Evolutionary conservation across 352 stramenopile species (phyloP).

Genomic region (Globisporangium splendens): DNA sequence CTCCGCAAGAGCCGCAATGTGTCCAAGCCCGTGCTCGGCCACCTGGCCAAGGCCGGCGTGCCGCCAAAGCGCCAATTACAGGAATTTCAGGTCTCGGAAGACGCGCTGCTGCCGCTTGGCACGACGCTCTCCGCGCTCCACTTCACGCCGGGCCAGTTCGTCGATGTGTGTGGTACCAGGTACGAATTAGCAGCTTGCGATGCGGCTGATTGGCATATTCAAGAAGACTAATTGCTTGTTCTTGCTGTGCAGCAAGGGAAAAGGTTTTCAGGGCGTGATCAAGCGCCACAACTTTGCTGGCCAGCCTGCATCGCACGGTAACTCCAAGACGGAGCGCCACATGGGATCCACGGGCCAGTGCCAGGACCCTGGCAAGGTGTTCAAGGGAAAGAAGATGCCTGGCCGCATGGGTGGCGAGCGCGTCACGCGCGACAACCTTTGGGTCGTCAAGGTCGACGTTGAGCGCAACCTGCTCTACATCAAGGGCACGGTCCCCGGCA

Average conservation of each 20-base stretch:
- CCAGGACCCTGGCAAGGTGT: conserved; percentile 98
- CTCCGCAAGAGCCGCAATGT: conserved; percentile 96
- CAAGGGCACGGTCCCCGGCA: conserved; percentile 90
- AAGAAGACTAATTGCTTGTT: background rate
- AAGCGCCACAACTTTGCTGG: conserved; percentile 98
- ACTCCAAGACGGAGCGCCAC: conserved; percentile 95
- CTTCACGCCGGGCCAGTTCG: conserved; percentile 97
- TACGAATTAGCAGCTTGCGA: conserved; percentile 14
- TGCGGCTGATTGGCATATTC: background rate
- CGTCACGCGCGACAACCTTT: conserved; percentile 96
- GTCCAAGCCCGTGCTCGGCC: conserved; percentile 88
- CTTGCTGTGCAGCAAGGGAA: conserved; percentile 58
- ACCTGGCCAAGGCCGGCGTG: conserved; percentile 92
- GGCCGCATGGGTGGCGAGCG: conserved; percentile 94
- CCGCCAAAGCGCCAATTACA: conserved; percentile 92
- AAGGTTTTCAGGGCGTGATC: conserved; percentile 95
- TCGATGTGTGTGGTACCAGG: conserved; percentile 95
- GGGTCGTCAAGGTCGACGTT: conserved; percentile 90
- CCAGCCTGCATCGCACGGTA: conserved; percentile 97
- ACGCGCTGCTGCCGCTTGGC: conserved; percentile 85
- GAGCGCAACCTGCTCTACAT: conserved; percentile 93
- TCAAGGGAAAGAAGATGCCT: conserved; percentile 99
- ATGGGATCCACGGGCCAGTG: conserved; percentile 97
- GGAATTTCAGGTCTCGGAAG: conserved; percentile 93
- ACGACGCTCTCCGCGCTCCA: conserved; percentile 94